Conservation (phyloP, 2,329 filamentous ascomycete genomes). For the Aspergillus clavatus region DNA sequence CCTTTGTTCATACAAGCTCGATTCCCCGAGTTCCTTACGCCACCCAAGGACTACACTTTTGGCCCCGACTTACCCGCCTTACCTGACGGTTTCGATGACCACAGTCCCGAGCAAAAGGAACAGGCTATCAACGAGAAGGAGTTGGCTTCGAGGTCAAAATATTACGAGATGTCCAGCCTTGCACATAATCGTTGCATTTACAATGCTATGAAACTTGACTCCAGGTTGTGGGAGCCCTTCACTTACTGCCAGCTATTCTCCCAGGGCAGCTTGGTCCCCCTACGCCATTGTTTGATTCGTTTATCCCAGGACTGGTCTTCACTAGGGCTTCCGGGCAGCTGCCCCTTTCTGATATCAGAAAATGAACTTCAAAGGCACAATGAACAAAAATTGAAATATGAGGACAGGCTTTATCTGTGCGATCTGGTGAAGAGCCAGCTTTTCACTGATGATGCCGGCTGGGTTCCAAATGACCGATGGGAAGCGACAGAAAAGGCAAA, state of each 20-base stretch:
- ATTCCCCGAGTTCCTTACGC: constrained; percentile 18
- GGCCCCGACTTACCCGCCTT: constrained; percentile 13
- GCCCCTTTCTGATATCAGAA: constrained; percentile 14
- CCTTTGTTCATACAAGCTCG: constrained; percentile 22
- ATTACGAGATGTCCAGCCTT: constrained; percentile 21
- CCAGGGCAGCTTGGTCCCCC: constrained; percentile 12
- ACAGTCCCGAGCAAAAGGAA: constrained; percentile 10
- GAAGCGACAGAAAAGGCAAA: constrained; percentile 15
- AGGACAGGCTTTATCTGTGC: constrained; percentile 18
- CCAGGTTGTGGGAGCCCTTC: constrained; percentile 20
- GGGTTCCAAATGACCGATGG: constrained; percentile 16
- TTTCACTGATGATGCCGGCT: constrained; percentile 21
- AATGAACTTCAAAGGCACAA: constrained; percentile 11
- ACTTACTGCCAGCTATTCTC: constrained; percentile 15
- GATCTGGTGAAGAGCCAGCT: constrained; percentile 20
- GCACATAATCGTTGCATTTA: constrained; percentile 16
- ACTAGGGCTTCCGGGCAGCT: constrained; percentile 13
- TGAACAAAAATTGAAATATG: constrained; percentile 15
- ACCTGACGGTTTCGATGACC: constrained; percentile 14
- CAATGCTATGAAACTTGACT: constrained; percentile 18
- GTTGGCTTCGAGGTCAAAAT: constrained; percentile 18
- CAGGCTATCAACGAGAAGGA: constrained; percentile 4
- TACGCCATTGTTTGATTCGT: constrained; percentile 14
- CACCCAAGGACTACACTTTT: constrained; percentile 15
- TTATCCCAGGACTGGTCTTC: constrained; percentile 15